A percentile compares a stretch with the other conserved stretches of the same genome.
phyloP scores from a whole-genome alignment of 257 asterid genomes.

The Gentiana dahurica region DNA sequence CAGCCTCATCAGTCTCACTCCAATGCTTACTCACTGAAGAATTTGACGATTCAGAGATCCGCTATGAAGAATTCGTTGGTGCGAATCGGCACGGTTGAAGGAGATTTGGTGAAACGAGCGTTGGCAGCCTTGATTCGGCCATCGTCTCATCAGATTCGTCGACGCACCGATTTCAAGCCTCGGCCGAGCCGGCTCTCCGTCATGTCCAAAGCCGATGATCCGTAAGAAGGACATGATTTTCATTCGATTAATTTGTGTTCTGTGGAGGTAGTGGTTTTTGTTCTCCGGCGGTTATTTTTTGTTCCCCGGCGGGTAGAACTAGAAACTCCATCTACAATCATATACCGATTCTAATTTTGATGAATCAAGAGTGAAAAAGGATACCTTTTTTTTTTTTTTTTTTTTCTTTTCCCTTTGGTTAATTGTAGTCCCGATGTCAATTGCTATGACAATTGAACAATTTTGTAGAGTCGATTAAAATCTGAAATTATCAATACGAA shows the following conservation, averaged over 20 bases:
- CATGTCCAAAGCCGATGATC: slow-evolving; percentile 41
- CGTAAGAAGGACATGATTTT: not conserved
- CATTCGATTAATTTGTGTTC: not conserved
- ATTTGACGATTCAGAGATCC: slow-evolving; percentile 73
- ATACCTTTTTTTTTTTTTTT: not conserved
- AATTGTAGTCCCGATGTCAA: too few species aligned
- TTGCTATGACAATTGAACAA: too few species aligned
- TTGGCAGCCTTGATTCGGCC: slow-evolving; percentile 73
- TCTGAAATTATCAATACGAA: too few species aligned
- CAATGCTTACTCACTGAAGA: slow-evolving; percentile 43
- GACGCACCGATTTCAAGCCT: slow-evolving; percentile 48
- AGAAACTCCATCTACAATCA: too few species aligned
- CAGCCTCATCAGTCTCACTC: slow-evolving; percentile 21
- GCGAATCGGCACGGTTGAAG: slow-evolving; percentile 73
- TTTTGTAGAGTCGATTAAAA: too few species aligned
- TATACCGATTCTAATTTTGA: too few species aligned
- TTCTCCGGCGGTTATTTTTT: slow-evolving; percentile 13
- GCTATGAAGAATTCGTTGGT: slow-evolving; percentile 89
- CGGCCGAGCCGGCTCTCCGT: slow-evolving; percentile 62
- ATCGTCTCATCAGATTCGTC: slow-evolving; percentile 70
- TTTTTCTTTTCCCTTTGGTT: not conserved
- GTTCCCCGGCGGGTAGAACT: slow-evolving; percentile 14
- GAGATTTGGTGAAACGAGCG: slow-evolving; percentile 69
- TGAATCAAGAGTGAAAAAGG: too few species aligned
- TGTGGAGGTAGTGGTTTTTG: not conserved